These are phyloP conservation scores for Bjerkandera adusta DNA, from an alignment of 1,284 basidiomycete species.

Conservation along the genomic window DNA sequence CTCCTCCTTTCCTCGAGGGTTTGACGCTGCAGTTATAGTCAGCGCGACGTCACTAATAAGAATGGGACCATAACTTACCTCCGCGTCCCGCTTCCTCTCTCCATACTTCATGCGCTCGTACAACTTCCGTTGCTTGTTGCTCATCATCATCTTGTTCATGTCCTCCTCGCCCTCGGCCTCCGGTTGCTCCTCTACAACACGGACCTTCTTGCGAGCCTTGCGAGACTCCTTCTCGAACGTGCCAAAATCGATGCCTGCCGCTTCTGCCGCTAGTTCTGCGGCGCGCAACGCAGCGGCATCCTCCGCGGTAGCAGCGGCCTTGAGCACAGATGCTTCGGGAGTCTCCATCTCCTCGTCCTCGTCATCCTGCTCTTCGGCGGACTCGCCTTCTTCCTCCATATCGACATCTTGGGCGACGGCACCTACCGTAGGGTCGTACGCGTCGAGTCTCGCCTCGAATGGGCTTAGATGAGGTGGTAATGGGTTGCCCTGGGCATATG, in stretches of 20 bases:
- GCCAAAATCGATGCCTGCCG: slow-evolving; percentile 81
- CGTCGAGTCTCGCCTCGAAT: slow-evolving; percentile 83
- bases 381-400: slow-evolving; percentile 32
- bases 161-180: slow-evolving; percentile 67
- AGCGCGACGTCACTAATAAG: background rate
- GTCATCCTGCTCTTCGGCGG: slow-evolving; percentile 37
- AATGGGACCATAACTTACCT: slow-evolving; percentile 64
- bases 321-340: slow-evolving; percentile 41
- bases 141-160: slow-evolving; percentile 99
- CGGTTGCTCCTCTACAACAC: slow-evolving; percentile 31
- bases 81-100: slow-evolving; percentile 75
- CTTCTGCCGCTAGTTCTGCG: slow-evolving; percentile 94
- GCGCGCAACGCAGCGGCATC: slow-evolving; percentile 78
- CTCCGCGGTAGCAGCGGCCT: slow-evolving; percentile 53
- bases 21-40: slow-evolving; percentile 43
- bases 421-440: slow-evolving; percentile 62
- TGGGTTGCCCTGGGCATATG: slow-evolving; percentile 84
- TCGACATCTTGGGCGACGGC: slow-evolving; percentile 38
- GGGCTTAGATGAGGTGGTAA: slow-evolving; percentile 97
- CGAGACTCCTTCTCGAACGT: slow-evolving; percentile 81
- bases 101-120: slow-evolving; percentile 96
- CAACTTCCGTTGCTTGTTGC: slow-evolving; percentile 93
- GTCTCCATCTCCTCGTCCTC: slow-evolving; percentile 40
- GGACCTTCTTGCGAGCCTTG: slow-evolving; percentile 59
- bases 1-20: slow-evolving; percentile 61